These are phyloP conservation scores for Prorocentrum cordatum DNA, from an alignment of 169 alveolate genomes.

Conservation along the genomic window DNA sequence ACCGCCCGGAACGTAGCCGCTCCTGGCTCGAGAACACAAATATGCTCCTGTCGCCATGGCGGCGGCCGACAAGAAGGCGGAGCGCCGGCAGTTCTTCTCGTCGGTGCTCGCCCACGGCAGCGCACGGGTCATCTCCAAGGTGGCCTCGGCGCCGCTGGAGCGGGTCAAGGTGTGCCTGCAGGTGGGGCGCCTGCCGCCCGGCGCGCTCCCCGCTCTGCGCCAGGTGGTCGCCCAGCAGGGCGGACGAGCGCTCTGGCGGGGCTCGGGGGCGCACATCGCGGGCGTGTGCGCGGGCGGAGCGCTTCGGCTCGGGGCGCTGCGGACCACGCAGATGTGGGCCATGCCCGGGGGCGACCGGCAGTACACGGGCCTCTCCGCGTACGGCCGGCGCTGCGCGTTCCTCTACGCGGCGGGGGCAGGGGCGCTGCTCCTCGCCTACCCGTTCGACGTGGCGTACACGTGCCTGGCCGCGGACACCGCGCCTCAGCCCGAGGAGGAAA, in stretches of 20 bases:
- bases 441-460: conserved; percentile 41
- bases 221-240: neutral
- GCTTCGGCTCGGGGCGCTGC: conserved; percentile 13
- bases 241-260: conserved; percentile 17
- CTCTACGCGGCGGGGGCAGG: conserved; percentile 13
- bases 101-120: conserved; percentile 34
- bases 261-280: neutral
- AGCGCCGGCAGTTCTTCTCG: conserved; percentile 22
- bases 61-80: too few relatives aligned
- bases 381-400: conserved; percentile 22
- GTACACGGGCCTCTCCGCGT: conserved; percentile 35
- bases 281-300: conserved; percentile 11
- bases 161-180: conserved; percentile 13
- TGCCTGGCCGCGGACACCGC: conserved; percentile 8
- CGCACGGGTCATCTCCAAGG: conserved; percentile 39
- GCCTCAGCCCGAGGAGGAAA: too few relatives aligned
- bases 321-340: conserved; percentile 52
- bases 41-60: too few relatives aligned
- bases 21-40: too few relatives aligned
- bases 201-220: neutral
- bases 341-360: conserved; percentile 57
- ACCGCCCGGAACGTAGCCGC: too few relatives aligned
- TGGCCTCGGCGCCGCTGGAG: conserved; percentile 49
- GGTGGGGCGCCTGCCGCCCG: neutral
- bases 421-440: neutral